These are phyloP conservation scores for Scenedesmus sp. DNA, from an alignment of 163 green algal genomes.

Conservation along the genomic window DNA sequence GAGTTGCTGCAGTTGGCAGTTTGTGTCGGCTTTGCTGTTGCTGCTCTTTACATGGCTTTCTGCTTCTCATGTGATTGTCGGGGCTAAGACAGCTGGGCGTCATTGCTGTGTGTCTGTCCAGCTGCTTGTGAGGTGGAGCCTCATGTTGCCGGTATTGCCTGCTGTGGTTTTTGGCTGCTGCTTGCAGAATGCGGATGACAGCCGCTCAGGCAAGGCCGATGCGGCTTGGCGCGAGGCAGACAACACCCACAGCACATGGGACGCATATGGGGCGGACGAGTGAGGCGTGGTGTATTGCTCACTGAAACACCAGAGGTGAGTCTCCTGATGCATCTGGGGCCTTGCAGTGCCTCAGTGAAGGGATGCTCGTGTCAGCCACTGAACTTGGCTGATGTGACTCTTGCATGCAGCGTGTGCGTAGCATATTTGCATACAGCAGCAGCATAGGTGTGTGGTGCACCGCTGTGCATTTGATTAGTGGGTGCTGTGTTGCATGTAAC, in stretches of 20 bases:
- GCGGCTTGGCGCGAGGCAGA: constrained; percentile 32
- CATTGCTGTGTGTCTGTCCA: no score
- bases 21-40: neutral
- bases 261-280: neutral
- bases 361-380: no score
- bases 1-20: neutral
- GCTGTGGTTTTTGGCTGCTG: neutral
- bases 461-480: no score
- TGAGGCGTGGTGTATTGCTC: neutral
- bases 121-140: no score
- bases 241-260: constrained; percentile 4
- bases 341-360: no score
- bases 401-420: no score
- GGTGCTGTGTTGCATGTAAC: no score
- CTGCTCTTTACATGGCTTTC: neutral
- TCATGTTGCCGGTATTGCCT: neutral
- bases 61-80: neutral
- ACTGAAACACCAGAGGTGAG: neutral
- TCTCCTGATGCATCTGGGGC: no score
- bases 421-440: no score
- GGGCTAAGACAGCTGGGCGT: no score
- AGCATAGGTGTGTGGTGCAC: no score
- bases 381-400: no score
- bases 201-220: neutral
- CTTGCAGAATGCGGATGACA: neutral